Evolutionary conservation across 1,139 yeast genomes (phyloP).

Genomic region (Kazachstania sp.): DNA sequence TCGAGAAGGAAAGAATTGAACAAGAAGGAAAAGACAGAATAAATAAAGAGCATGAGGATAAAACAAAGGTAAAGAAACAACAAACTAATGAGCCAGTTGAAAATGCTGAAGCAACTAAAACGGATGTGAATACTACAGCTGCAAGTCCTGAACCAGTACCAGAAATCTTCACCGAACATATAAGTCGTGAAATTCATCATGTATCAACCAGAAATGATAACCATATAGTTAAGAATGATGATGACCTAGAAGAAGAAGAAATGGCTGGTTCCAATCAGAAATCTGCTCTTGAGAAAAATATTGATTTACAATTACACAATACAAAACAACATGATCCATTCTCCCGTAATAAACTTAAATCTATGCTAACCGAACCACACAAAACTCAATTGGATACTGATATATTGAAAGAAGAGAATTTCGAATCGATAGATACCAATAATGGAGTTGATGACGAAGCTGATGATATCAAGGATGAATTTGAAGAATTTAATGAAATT

Average conservation of each 20-base stretch:
- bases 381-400: slow-evolving; percentile 5
- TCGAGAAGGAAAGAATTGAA: too few relatives aligned
- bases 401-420: too few relatives aligned
- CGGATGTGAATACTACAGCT: neutral
- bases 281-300: neutral
- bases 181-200: slow-evolving; percentile 1
- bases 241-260: slow-evolving; percentile 2
- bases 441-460: slow-evolving; percentile 22
- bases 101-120: too few relatives aligned
- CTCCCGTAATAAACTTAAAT: slow-evolving; percentile 8
- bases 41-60: too few relatives aligned
- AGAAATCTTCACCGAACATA: neutral
- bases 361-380: slow-evolving; percentile 11
- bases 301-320: neutral
- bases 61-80: too few relatives aligned
- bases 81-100: too few relatives aligned
- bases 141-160: neutral
- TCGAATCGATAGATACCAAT: neutral
- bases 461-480: neutral
- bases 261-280: neutral
- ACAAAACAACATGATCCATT: slow-evolving; percentile 4
- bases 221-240: neutral
- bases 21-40: neutral
- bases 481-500: slow-evolving; percentile 19
- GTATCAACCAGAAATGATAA: neutral